These are phyloP conservation scores for Penicillium sp. DNA, from an alignment of 2,329 filamentous ascomycete species.

Conservation along the genomic window DNA sequence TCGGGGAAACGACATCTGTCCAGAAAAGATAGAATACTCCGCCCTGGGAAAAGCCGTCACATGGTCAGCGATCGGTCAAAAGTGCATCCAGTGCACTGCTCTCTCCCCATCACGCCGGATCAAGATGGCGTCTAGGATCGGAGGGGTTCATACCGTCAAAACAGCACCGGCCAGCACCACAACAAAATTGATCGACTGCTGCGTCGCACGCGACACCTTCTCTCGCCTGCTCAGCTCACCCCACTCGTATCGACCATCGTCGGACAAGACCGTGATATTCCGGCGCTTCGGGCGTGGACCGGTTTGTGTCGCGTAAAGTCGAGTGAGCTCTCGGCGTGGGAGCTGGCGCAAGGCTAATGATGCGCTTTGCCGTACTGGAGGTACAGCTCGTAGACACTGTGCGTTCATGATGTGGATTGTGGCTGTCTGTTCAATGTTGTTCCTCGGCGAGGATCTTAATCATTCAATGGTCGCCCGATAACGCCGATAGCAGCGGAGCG, in stretches of 20 bases:
- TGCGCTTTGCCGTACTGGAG: constrained; percentile 10
- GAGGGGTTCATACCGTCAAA: constrained; percentile 57
- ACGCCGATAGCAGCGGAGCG: constrained; percentile 3
- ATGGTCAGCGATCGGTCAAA: not conserved
- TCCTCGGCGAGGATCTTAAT: not conserved
- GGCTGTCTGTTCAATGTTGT: no score
- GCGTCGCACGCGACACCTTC: constrained; percentile 77
- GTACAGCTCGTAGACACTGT: constrained; percentile 13
- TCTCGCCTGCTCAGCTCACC: constrained; percentile 65
- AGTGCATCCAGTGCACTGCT: not conserved
- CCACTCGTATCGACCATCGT: constrained; percentile 80
- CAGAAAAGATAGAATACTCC: constrained; percentile 75
- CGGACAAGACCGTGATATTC: constrained; percentile 75
- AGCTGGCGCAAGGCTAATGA: constrained; percentile 27
- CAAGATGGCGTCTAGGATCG: not conserved
- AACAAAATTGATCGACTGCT: constrained; percentile 84
- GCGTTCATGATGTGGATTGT: constrained; percentile 15
- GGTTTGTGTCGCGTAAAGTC: constrained; percentile 57
- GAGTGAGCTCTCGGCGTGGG: constrained; percentile 31
- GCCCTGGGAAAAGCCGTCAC: constrained; percentile 44
- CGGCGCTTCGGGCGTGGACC: constrained; percentile 48
- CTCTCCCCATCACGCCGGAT: not conserved
- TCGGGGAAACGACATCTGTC: constrained; percentile 73
- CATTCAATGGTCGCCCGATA: not conserved
- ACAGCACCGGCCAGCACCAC: constrained; percentile 68